phyloP scores from a whole-genome alignment of 1,284 basidiomycete species.

The Mycena citricolor region DNA sequence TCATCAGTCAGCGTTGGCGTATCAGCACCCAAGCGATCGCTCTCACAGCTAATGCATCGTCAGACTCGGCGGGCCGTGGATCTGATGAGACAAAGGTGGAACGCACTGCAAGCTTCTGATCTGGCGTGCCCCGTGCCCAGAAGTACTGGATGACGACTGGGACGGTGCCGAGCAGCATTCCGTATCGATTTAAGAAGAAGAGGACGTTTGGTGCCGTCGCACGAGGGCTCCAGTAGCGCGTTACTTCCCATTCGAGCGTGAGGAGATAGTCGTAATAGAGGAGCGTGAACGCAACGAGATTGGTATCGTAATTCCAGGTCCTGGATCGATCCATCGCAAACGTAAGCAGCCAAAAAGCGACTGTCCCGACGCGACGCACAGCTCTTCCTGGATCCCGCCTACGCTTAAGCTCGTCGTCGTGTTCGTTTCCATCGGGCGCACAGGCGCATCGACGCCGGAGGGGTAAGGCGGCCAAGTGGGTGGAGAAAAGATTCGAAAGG shows the following conservation, averaged over 20 bases:
- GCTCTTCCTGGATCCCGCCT: no score
- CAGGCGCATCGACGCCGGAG: no score
- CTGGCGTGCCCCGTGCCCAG: not conserved
- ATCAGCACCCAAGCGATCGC: not conserved
- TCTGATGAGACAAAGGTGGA: no score
- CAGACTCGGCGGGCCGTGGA: not conserved
- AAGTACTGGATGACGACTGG: slow-evolving; percentile 3
- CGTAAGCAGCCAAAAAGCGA: no score
- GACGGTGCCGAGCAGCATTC: slow-evolving; percentile 10
- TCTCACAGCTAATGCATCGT: slow-evolving; percentile 5
- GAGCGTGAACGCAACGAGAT: not conserved
- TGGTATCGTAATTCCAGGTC: no score
- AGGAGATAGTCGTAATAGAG: slow-evolving; percentile 16
- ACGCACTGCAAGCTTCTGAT: not conserved
- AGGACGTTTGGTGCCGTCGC: slow-evolving; percentile 4
- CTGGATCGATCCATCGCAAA: no score
- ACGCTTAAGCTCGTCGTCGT: no score
- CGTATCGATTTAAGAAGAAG: slow-evolving; percentile 16
- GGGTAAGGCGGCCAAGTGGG: no score
- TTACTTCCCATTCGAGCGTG: slow-evolving; percentile 10
- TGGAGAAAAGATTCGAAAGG: no score
- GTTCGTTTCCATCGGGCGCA: no score
- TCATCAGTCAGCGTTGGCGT: not conserved
- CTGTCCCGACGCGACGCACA: no score
- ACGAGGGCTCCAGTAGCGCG: slow-evolving; percentile 7